phyloP scores from a whole-genome alignment of 371 early-diverging fungal genomes.

The Neoconidiobolus thromboides region DNA sequence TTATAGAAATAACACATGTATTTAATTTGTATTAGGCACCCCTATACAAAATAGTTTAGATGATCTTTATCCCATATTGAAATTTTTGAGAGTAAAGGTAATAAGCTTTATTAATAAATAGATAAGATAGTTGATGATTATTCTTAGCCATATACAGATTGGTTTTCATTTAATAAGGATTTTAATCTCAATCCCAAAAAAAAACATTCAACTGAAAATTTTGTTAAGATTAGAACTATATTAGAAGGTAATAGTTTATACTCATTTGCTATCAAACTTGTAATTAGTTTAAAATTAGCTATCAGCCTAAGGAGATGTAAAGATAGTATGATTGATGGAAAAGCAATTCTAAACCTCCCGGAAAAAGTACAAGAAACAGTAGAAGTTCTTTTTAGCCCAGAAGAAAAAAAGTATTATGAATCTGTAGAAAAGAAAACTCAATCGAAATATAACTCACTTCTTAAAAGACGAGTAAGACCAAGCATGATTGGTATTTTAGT shows the following conservation, averaged over 20 bases:
- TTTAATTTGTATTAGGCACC: not conserved
- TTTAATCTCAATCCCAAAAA: no score
- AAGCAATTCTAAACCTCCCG: slow-evolving; percentile 12
- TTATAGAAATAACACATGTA: not conserved
- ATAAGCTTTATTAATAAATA: not conserved
- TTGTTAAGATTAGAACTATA: no score
- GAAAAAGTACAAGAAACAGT: not conserved
- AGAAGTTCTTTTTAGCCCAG: not conserved
- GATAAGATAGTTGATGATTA: not conserved
- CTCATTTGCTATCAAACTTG: no score
- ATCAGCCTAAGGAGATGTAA: slow-evolving; percentile 11
- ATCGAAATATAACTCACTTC: not conserved
- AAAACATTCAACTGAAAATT: no score
- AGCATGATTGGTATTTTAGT: not conserved
- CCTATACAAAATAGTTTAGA: slow-evolving; percentile 51
- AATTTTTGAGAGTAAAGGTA: slow-evolving; percentile 44
- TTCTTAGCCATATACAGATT: slow-evolving; percentile 8
- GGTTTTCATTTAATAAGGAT: slow-evolving; percentile 17
- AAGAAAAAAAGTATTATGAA: not conserved
- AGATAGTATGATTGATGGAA: slow-evolving; percentile 15
- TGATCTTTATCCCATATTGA: slow-evolving; percentile 64
- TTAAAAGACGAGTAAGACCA: not conserved
- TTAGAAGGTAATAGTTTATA: no score
- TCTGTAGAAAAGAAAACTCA: not conserved
- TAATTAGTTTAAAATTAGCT: not conserved